A percentile compares a stretch with the other conserved stretches of the same genome.
Evolutionary conservation across 352 stramenopile species (phyloP).

Genomic region (Pythium guiyangense): DNA sequence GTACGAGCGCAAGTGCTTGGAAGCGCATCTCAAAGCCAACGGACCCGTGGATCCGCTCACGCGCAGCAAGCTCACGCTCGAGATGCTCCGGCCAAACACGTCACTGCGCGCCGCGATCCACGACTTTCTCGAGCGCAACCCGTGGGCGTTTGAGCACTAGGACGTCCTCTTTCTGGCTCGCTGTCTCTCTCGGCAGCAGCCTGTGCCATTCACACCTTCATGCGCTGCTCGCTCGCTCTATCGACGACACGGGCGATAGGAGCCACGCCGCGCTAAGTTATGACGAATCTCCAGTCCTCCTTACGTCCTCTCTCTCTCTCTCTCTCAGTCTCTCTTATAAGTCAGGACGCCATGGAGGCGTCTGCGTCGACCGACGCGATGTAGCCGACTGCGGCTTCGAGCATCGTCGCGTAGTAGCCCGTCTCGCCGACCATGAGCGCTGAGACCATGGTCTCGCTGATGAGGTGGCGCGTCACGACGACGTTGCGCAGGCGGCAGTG

Average conservation of each 20-base stretch:
- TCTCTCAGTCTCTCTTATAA: no score
- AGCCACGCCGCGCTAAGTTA: no score
- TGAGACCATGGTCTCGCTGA: slow-evolving; percentile 78
- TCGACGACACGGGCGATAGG: no score
- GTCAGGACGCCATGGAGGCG: no score
- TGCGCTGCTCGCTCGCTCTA: no score
- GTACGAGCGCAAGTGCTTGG: slow-evolving; percentile 65
- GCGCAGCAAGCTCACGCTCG: slow-evolving; percentile 48
- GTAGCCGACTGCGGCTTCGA: slow-evolving; percentile 68
- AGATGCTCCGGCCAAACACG: slow-evolving; percentile 73
- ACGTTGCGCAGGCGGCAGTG: slow-evolving; percentile 51
- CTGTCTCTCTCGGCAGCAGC: no score
- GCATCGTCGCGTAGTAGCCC: slow-evolving; percentile 78
- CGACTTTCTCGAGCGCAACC: slow-evolving; percentile 67
- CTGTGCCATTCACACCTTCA: no score
- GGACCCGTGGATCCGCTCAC: slow-evolving; percentile 69
- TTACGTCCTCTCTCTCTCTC: no score
- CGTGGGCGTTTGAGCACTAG: slow-evolving; percentile 73
- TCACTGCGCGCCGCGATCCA: slow-evolving; percentile 65
- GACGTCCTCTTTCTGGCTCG: not conserved
- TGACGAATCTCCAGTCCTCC: no score
- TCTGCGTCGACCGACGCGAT: slow-evolving; percentile 34
- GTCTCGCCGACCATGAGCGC: slow-evolving; percentile 73
- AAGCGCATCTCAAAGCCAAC: slow-evolving; percentile 66
- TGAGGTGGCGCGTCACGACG: slow-evolving; percentile 50